Evolutionary conservation across 441 rosid species (phyloP), one percentile per base, ranked within the genome.

Genomic region (California macrophylla): DNA sequence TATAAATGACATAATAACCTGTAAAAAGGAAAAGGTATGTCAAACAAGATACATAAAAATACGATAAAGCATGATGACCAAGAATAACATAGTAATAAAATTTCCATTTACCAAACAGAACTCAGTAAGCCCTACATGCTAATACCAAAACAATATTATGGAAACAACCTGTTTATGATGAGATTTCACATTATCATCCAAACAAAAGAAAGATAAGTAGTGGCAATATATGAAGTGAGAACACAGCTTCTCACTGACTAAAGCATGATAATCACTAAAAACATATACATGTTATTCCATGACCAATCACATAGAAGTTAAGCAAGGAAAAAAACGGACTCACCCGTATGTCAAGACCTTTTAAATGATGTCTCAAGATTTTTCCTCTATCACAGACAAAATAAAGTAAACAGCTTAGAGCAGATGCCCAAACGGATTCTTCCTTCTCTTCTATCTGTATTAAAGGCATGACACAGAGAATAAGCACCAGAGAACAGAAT

Each of bases 321-420:
- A 18, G 23, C 28, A 20, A 36, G 47, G 68, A 68, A 71, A 64
- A 71, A 67, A 65, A 80, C 63, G 71, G 50, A 73, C 90, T 81
- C 73, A 95, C 99, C 92, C 99, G 85, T 80, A 95, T 92, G 85
- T 92, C 99, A 75, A 95, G 97, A 72, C 99, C 99, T 77, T 83
- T 82, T 79, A 95, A 81, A 76, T 85, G 85, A 42, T 78, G 85
- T 74, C 94, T 83, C 83, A 81, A 74, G 76, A 95, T 92, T 82
- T 85, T 95, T 67, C 97, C 93, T 75, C 99, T 85, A 67, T 91
- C 96, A 77, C 90, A 89, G 65, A 92, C 91, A 81, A 92, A 95
- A 86, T 90, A 95, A 56, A 95, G 91, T 63, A 95, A 85, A 82
- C 99, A 92, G 82, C 99, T 95, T 63, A 95, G 80, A 64, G 96